Evolutionary conservation across 2,329 filamentous ascomycete genomes (phyloP).

Genomic region (Delphinella strobiligena): DNA sequence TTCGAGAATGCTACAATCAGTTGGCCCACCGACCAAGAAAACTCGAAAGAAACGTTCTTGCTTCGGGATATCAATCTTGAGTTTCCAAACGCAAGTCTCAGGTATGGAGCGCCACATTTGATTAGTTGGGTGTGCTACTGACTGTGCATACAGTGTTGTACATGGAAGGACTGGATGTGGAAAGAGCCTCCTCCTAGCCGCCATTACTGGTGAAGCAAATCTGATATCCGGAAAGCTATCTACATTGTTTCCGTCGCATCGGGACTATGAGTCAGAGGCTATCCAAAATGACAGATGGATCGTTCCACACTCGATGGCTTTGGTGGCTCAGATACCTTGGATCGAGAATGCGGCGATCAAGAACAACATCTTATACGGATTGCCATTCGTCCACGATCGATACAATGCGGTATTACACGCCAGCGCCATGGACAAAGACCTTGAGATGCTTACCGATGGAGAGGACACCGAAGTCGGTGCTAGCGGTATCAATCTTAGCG

Average conservation of each 20-base stretch:
- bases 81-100: neutral
- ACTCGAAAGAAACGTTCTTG: neutral
- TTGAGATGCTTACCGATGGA: conserved; percentile 64
- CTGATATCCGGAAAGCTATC: neutral
- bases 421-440: conserved; percentile 63
- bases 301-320: neutral
- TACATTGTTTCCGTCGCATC: neutral
- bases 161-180: neutral
- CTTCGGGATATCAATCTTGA: neutral
- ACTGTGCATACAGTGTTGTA: neutral
- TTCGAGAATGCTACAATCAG: neutral
- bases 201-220: neutral
- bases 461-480: conserved; percentile 72
- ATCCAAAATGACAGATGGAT: neutral
- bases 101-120: neutral
- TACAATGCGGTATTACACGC: conserved; percentile 60
- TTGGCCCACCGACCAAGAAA: neutral
- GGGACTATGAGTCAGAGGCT: neutral
- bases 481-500: conserved; percentile 73
- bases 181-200: neutral
- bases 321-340: neutral
- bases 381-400: conserved; percentile 28
- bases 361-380: neutral
- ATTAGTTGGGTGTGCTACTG: neutral
- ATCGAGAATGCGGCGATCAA: neutral